phyloP scores from a whole-genome alignment of 768 basidiomycete species.

The Cyclocybe cylindracea region DNA sequence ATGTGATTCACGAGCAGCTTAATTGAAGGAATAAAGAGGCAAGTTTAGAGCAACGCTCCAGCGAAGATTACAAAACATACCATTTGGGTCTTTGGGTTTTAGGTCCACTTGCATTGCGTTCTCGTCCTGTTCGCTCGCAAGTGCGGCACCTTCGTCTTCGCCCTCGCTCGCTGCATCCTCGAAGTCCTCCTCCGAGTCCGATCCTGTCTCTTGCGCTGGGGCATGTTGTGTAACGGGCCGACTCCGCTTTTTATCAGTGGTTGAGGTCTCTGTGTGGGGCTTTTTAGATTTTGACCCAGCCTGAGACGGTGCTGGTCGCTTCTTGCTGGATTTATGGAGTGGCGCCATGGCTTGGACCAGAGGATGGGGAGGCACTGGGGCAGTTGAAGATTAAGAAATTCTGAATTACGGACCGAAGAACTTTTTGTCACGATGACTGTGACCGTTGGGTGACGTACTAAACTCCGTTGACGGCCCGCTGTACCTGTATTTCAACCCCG shows the following conservation, averaged over 20 bases:
- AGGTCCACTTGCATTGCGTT: slow-evolving; percentile 34
- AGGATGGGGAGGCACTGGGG: not conserved
- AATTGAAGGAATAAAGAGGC: not conserved
- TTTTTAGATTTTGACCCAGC: slow-evolving; percentile 56
- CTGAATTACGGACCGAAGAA: too few species aligned
- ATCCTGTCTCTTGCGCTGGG: slow-evolving; percentile 32
- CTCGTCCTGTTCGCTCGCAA: slow-evolving; percentile 34
- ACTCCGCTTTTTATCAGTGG: slow-evolving; percentile 57
- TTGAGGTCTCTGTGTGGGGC: slow-evolving; percentile 38
- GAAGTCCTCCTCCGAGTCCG: slow-evolving; percentile 39
- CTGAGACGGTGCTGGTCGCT: slow-evolving; percentile 49
- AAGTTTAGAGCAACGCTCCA: not conserved
- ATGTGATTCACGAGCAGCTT: slow-evolving; percentile 70
- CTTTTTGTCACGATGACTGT: too few species aligned
- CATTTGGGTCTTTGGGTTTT: slow-evolving; percentile 57
- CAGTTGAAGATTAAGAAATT: too few species aligned
- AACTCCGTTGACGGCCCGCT: too few species aligned
- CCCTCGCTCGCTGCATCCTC: slow-evolving; percentile 30
- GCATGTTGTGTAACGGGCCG: slow-evolving; percentile 51
- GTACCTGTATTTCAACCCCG: too few species aligned
- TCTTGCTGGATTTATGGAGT: slow-evolving; percentile 44
- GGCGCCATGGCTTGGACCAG: slow-evolving; percentile 33
- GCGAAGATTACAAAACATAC: slow-evolving; percentile 33
- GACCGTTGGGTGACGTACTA: too few species aligned
- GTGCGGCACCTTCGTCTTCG: slow-evolving; percentile 37